Base-by-base conservation (phyloP, 2,329 filamentous ascomycete species). In the Ilyonectria sp. region DNA sequence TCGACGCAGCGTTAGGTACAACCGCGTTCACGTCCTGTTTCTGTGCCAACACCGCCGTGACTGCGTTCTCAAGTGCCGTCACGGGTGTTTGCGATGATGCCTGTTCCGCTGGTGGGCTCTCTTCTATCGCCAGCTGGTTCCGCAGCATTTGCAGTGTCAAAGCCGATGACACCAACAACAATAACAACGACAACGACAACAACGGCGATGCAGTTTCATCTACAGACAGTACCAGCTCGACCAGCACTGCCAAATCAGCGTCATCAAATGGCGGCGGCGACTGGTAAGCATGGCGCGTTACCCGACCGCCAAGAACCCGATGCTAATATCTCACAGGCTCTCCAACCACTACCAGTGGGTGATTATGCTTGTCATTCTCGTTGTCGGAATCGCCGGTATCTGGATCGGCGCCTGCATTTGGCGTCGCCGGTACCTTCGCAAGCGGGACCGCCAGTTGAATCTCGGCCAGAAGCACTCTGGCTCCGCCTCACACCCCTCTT, bases 261-360 rank as follows among this genome's bases (percentile, higher is more conserved):
- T 57, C 64, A 15, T 68, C 58, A 40, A 69, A 62, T 6, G 80
- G 80, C 6, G 80, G 83, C 26, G 83, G 83, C 47, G 81, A 82
- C 59, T 89, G 87, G 87, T 88, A 81, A 74, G 84, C 62, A 11
- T 62, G 19, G 44, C 31, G 31, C 29, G 44, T 44, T 47, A 15
- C 43, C 15, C 5, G 9, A 10, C 19, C 11, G 15, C 10, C n/a
- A 2, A n/a, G 17, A n/a, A 15, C 40, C 31, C 29, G 19, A 13
- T 17, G 5, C 67, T 74, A 49, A 70, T 49, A 10, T 31, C 13
- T 13, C 23, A 6, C 68, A 94, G 92, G 92, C 82, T 93, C 56
- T 85, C 87, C 8, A 86, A 84, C 31, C 93, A 95, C 79, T 94
- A 89, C 84, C 87, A 90, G 83, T 97, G 93, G 93, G 89, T 97